Conservation (phyloP, 257 asterid species). For the Ophiorrhiza pumila region DNA sequence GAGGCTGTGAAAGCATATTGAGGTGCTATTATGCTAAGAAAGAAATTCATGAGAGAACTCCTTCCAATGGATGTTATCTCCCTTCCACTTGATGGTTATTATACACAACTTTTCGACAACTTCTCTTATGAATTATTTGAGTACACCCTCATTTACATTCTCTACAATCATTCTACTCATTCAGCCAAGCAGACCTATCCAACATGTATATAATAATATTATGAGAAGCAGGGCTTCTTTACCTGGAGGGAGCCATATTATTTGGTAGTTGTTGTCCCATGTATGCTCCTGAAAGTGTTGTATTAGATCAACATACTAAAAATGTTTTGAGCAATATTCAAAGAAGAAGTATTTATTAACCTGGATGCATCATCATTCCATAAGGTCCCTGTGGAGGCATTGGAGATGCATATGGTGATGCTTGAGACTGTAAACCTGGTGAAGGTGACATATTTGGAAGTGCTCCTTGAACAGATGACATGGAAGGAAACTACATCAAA, state of each 20-base stretch:
- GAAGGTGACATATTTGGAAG: conserved; percentile 35
- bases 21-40: neutral
- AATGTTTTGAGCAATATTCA: neutral
- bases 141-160: neutral
- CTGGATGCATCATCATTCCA: conserved; percentile 43
- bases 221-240: conserved; percentile 11
- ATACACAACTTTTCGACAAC: neutral
- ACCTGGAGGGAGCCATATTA: conserved; percentile 43
- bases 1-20: neutral
- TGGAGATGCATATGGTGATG: conserved; percentile 37
- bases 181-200: neutral
- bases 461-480: conserved; percentile 54
- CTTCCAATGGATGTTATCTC: neutral
- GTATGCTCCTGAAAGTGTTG: conserved; percentile 46
- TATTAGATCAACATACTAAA: conserved; percentile 4
- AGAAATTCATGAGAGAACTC: neutral
- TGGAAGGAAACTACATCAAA: conserved; percentile 49
- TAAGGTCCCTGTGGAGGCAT: conserved; percentile 29
- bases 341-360: conserved; percentile 23
- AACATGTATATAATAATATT: neutral
- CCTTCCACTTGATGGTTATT: neutral
- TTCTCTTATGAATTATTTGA: neutral
- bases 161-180: neutral
- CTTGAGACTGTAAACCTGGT: conserved; percentile 31
- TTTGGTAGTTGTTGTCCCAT: conserved; percentile 41